Evolutionary conservation across 163 green algal species (phyloP), one percentile per base, ranked within the genome.

Genomic region (Scenedesmus sp.): DNA sequence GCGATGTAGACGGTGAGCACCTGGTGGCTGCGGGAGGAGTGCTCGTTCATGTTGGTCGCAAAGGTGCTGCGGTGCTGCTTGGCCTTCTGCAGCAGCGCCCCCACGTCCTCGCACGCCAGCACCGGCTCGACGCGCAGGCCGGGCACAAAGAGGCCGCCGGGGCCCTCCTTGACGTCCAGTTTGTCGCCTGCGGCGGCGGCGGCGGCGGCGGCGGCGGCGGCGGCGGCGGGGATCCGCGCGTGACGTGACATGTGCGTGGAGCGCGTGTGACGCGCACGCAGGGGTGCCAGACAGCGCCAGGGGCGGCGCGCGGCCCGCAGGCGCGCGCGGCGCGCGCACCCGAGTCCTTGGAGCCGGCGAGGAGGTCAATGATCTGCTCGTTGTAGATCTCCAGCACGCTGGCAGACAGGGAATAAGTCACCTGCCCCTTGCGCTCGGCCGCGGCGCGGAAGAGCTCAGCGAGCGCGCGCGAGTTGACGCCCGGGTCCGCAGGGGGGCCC

Each of bases 31-130:
- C 91, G 80, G 13, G 51, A 80, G 22, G 75, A 87, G 81, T 95
- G 91, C 85, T 95, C 89, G 72, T 96, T 96, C 84, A 92, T 91
- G 81, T 93, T 95, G 75, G 89, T 94, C 29, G 86, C 85, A 71
- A 87, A 91, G 0, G 87, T 92, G 51, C 81, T 88, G 67, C 89
- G 87, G 82, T 88, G 87, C 44, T 82, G 60, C 70, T 90, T 88
- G 75, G 78, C 86, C 31, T 81, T 81, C 60, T 69, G 22, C 33
- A 91, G 86, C 47, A 91, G 36, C 17, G 75, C 75, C 6, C 36
- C 75, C 33, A 90, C 87, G 20, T 89, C 87, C 0, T 54, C 75
- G 44, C 86, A 63, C 18, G 39, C 44, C 5, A 24, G 33, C 3
- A 91, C 87, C 33, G 77, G 50, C 77, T 89, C 83, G 39, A 85